These are phyloP conservation scores for Misopates orontium DNA, from an alignment of 257 asterid genomes.

Conservation along the genomic window DNA sequence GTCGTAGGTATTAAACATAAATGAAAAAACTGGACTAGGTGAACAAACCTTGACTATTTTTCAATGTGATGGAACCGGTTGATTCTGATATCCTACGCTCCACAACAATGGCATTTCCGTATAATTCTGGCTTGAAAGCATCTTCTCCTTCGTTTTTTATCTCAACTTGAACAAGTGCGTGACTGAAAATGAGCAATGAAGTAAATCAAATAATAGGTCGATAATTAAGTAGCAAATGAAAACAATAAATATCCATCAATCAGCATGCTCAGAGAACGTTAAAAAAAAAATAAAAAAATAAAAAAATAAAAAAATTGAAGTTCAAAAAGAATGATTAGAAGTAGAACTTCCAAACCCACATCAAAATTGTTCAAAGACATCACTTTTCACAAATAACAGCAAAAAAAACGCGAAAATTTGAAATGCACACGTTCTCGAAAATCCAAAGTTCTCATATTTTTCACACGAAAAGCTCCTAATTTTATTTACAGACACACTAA, in stretches of 20 bases:
- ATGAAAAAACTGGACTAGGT: slow-evolving; percentile 18
- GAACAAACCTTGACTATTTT: slow-evolving; percentile 68
- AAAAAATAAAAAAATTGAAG: no score
- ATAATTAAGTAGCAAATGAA: neutral
- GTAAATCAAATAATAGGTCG: neutral
- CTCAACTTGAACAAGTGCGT: slow-evolving; percentile 86
- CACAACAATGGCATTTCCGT: slow-evolving; percentile 68
- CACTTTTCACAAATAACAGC: no score
- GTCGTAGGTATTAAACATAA: no score
- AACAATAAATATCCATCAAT: neutral
- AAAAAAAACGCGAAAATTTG: no score
- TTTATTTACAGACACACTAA: no score
- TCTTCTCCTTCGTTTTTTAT: slow-evolving; percentile 88
- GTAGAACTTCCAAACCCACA: neutral
- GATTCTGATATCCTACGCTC: slow-evolving; percentile 82
- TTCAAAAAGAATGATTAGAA: no score
- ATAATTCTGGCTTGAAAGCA: slow-evolving; percentile 78
- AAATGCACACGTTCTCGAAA: no score
- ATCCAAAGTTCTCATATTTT: no score
- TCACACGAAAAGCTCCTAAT: neutral
- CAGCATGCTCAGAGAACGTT: neutral
- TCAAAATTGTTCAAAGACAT: neutral
- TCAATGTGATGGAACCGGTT: slow-evolving; percentile 54
- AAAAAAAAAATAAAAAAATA: neutral
- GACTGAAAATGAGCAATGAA: slow-evolving; percentile 42